phyloP scores from a whole-genome alignment of 2,329 filamentous ascomycete genomes.

The Fusarium oligoseptatum region DNA sequence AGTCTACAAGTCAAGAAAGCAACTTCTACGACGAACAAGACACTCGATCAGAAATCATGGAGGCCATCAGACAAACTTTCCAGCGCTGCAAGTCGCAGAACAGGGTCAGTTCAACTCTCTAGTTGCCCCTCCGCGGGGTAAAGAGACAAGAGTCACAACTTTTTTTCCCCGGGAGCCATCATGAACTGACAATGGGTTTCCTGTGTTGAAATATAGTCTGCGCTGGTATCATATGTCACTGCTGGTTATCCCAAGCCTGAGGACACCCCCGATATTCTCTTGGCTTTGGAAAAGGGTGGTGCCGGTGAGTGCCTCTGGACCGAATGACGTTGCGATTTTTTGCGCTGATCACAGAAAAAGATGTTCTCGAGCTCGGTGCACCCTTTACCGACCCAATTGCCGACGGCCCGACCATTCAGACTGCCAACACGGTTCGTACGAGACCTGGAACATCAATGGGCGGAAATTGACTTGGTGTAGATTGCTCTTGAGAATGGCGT shows the following conservation, averaged over 20 bases:
- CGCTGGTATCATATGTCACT: constrained; percentile 95
- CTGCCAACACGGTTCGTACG: constrained; percentile 81
- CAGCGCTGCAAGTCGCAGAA: constrained; percentile 70
- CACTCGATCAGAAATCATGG: constrained; percentile 58
- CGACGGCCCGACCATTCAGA: constrained; percentile 97
- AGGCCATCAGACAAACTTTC: constrained; percentile 71
- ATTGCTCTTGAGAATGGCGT: constrained; percentile 89
- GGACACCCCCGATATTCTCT: constrained; percentile 84
- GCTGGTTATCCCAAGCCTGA: constrained; percentile 89
- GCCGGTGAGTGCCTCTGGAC: constrained; percentile 71
- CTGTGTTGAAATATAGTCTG: constrained; percentile 67
- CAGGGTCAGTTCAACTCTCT: constrained; percentile 59
- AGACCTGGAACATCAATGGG: not conserved
- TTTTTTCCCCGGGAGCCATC: constrained; percentile 1
- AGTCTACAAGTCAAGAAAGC: constrained; percentile 5
- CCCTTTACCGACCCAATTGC: constrained; percentile 99
- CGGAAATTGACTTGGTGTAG: constrained; percentile 48
- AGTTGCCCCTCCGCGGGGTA: constrained; percentile 49
- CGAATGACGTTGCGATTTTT: constrained; percentile 16
- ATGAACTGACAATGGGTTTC: constrained; percentile 37
- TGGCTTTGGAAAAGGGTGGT: constrained; percentile 93
- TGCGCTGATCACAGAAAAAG: constrained; percentile 53
- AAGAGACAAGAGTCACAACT: constrained; percentile 11
- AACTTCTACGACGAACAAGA: constrained; percentile 13
- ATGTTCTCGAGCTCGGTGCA: constrained; percentile 94